Percentiles rank a stretch among this genome's conserved stretches.
Evolutionary conservation across 345 rosid genomes (phyloP).

Genomic region (Nasturtium officinale): DNA sequence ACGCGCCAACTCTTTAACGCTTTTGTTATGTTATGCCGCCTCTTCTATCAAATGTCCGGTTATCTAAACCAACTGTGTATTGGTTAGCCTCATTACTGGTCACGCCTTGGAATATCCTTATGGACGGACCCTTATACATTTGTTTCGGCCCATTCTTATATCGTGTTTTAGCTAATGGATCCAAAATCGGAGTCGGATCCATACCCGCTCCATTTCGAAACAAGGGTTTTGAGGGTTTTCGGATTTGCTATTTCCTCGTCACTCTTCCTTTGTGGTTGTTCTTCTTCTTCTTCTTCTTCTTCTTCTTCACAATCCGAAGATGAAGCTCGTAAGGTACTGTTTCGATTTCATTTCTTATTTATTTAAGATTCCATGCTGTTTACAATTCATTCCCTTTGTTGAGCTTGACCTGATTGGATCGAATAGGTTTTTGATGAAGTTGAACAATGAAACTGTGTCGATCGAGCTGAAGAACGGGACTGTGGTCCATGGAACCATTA

Average conservation of each 20-base stretch:
- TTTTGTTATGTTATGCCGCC: too few species aligned
- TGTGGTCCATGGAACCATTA: slow-evolving; percentile 90
- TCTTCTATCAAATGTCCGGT: slow-evolving; percentile 4
- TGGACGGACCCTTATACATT: slow-evolving; percentile 8
- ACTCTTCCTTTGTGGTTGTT: background rate
- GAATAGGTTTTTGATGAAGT: slow-evolving; percentile 92
- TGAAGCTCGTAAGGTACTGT: slow-evolving; percentile 59
- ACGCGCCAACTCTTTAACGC: slow-evolving; percentile 31
- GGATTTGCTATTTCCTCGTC: slow-evolving; percentile 12
- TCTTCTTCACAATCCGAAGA: slow-evolving; percentile 32
- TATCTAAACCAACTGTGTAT: slow-evolving; percentile 7
- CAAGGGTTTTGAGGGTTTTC: slow-evolving; percentile 40
- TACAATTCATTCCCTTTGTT: background rate
- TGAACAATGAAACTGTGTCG: slow-evolving; percentile 95
- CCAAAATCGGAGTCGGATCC: slow-evolving; percentile 28
- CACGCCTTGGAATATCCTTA: background rate
- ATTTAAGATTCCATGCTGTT: background rate
- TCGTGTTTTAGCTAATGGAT: background rate
- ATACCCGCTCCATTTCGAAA: slow-evolving; percentile 8
- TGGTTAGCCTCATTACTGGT: background rate
- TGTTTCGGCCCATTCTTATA: background rate
- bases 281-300: slow-evolving; percentile 30
- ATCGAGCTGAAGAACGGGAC: slow-evolving; percentile 97
- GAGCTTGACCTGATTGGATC: slow-evolving; percentile 26
- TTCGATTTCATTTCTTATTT: background rate